Conservation (phyloP, 2,329 filamentous ascomycete genomes). For the Sclerotinia spermophila region DNA sequence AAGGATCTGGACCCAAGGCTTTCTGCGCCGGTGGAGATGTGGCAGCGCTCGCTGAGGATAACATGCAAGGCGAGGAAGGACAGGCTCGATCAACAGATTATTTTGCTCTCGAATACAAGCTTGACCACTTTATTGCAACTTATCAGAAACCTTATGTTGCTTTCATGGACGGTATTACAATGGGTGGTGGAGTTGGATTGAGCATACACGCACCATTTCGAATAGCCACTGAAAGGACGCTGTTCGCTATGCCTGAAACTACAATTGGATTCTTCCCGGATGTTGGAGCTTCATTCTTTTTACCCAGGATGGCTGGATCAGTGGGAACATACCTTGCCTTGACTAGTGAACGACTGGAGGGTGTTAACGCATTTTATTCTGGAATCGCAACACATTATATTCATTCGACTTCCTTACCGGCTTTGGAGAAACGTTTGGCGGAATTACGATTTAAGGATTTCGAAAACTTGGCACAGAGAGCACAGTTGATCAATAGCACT, state of each 20-base stretch:
- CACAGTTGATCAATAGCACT: conserved; percentile 74
- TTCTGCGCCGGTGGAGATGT: conserved; percentile 96
- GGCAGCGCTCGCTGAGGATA: conserved; percentile 69
- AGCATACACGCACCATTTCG: conserved; percentile 93
- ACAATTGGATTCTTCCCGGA: conserved; percentile 99
- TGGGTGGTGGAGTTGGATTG: conserved; percentile 94
- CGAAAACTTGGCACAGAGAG: conserved; percentile 57
- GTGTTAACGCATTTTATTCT: conserved; percentile 82
- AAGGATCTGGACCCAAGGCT: conserved; percentile 78
- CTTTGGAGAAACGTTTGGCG: conserved; percentile 77
- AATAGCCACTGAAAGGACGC: conserved; percentile 90
- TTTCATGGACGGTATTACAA: conserved; percentile 96
- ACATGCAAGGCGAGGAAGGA: conserved; percentile 63
- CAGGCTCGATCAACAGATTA: conserved; percentile 75
- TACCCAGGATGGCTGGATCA: conserved; percentile 81
- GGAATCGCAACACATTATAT: conserved; percentile 95
- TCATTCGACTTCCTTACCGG: conserved; percentile 80
- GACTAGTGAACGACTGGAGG: conserved; percentile 78
- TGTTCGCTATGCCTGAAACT: conserved; percentile 98
- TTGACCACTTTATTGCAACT: conserved; percentile 92
- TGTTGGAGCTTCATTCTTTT: conserved; percentile 93
- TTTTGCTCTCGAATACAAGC: conserved; percentile 92
- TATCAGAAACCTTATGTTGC: conserved; percentile 91
- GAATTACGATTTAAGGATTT: conserved; percentile 87
- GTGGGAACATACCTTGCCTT: conserved; percentile 90